Evolutionary conservation across 2,329 filamentous ascomycete genomes (phyloP), one percentile per base, ranked within the genome.

Genomic region (Colletotrichum incanum): DNA sequence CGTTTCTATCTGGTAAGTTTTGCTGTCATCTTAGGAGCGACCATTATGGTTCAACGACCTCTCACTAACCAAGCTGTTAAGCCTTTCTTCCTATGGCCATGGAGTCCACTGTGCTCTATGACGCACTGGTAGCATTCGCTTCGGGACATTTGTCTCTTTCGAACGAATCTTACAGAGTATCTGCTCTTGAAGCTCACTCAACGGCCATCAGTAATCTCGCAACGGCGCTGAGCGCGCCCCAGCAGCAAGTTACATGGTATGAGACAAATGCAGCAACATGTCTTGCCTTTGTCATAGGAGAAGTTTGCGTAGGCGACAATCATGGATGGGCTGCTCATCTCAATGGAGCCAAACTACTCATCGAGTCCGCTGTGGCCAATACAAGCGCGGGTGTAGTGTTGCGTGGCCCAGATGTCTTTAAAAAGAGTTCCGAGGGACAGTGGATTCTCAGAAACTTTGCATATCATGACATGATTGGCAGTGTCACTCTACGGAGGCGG

Each of bases 381-480:
- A 39, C 60, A 3, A 67, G 64, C 20, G 49, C 52, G 5, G 72
- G 72, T 2, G 50, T 12, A 0, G 34, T 52, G n/a, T 16, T 75
- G 16, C 50, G 23, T 8, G 73, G 72, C 2, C 65, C 67, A 1
- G 73, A 72, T 9, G 68, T 65, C 37, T 72, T 75, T 55, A 72
- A 70, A 23, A 60, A 49, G 45, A 72, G 70, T 11, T 65, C 62
- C 3, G 74, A 75, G 5, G 74, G 74, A 1, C 72, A 72, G 50
- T 75, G 74, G 74, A 65, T 75, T 16, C 69, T 75, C 5, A 69
- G 74, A 12, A 74, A 75, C 39, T 75, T 75, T 63, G 74, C 74
- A 2, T 75, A 75, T 49, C 74, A 75, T 55, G 74, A 75, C 52
- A 72, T 73, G 3, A 61, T 72, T 9, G 70, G 52, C 5, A 72